Base-by-base conservation (phyloP, 768 basidiomycete species). In the Kwoniella sp. region DNA sequence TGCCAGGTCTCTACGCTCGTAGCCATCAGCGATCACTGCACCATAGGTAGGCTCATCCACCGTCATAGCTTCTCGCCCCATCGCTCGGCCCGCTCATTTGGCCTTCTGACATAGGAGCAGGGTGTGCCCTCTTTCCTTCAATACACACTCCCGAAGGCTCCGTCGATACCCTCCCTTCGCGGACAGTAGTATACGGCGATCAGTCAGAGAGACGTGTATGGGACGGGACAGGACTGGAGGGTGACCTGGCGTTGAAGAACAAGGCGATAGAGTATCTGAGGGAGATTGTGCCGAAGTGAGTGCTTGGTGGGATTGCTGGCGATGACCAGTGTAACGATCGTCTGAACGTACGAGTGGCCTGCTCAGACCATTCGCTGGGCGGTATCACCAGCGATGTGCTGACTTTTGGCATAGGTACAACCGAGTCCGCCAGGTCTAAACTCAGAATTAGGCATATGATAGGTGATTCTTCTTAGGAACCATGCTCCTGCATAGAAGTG, bases 201-300 rank as follows among this genome's bases (percentile, higher is more conserved):
- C 59, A 64, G n/a, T 71, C 73, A 1, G 84, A 89, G 56, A 79
- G 86, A 48, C 78, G 89, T 42, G 80, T 73, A 6, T 95, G 91
- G 89, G 89, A 87, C 58, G 89, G 88, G 14, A 79, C 86, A 56
- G 89, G 89, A 7, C 82, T 83, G 60, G 78, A 84, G 0, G 89
- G 92, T 65, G 91, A 91, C 64, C 80, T 80, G 23, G 89, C 89
- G 65, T 71, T 96, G 54, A 79, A 89, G 46, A 77, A 81, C 38
- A 96, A 96, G 69, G 92, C 96, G 63, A 82, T 84, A 3, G 90
- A 93, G 63, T 96, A 96, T 72, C 78, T 98, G 45, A 78, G 84
- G 36, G 93, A 96, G 71, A 90, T 90, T 31, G 22, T 73, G 32
- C 71, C 71, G 31, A 73, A 70, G 69, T 72, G 45, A 53, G 67